Evolutionary conservation across 2,329 filamentous ascomycete genomes (phyloP).

Genomic region (Herpotrichia juniperi): DNA sequence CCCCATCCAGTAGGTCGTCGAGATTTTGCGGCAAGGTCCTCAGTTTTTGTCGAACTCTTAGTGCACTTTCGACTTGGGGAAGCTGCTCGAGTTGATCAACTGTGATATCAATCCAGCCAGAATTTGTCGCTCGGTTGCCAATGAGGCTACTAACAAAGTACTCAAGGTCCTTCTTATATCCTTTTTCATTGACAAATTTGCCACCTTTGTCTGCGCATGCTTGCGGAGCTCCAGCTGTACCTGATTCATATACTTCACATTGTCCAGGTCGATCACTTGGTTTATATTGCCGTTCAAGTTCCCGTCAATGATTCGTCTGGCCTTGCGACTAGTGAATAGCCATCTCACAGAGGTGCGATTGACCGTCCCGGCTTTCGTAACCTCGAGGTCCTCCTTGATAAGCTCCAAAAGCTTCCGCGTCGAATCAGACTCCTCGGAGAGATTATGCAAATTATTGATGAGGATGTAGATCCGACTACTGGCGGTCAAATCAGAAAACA

Average conservation of each 20-base stretch:
- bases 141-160: conserved; percentile 11
- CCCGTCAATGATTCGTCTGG: neutral
- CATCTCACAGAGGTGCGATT: neutral
- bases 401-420: conserved; percentile 8
- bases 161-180: conserved; percentile 12
- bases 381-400: conserved; percentile 4
- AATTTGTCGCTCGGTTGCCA: conserved; percentile 6
- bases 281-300: neutral
- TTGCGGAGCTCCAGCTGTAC: conserved; percentile 11
- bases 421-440: conserved; percentile 8
- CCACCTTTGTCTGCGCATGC: conserved; percentile 7
- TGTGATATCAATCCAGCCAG: conserved; percentile 10
- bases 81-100: conserved; percentile 2
- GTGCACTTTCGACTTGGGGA: conserved; percentile 2
- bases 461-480: conserved; percentile 5
- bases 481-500: conserved; percentile 5
- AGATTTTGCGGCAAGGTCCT: conserved; percentile 5
- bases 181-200: neutral
- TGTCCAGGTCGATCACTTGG: conserved; percentile 6
- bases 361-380: neutral
- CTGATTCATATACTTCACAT: conserved; percentile 7
- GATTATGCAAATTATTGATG: conserved; percentile 11
- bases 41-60: conserved; percentile 2
- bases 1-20: conserved; percentile 8
- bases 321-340: conserved; percentile 11